Evolutionary conservation across 257 asterid genomes (phyloP).

Genomic region (Capsicum pubescens): DNA sequence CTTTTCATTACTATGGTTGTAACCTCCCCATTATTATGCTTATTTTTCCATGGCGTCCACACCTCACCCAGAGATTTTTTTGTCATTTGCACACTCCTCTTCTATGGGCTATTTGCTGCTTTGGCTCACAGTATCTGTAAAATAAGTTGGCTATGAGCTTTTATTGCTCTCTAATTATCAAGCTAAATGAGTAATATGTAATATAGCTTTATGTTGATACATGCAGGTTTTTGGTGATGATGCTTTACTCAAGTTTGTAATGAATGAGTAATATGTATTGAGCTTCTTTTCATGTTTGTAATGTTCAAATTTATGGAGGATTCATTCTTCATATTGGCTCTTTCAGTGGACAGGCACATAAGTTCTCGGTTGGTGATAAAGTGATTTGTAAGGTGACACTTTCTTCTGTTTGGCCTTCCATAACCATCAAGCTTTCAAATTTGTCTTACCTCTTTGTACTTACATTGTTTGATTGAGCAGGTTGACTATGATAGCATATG

Average conservation of each 20-base stretch:
- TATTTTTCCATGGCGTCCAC: not conserved
- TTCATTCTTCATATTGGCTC: slow-evolving; percentile 91
- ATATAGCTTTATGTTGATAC: not conserved
- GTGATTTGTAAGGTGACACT: slow-evolving; percentile 79
- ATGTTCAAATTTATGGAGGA: slow-evolving; percentile 91
- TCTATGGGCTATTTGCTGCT: not conserved
- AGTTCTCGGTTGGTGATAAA: slow-evolving; percentile 64
- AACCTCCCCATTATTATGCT: not conserved
- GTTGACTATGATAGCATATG: slow-evolving; percentile 76
- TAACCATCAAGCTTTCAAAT: slow-evolving; percentile 3
- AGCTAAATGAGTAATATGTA: not conserved
- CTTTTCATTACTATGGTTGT: slow-evolving; percentile 1
- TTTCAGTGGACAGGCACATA: slow-evolving; percentile 59
- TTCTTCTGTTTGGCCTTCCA: slow-evolving; percentile 31
- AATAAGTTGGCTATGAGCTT: not conserved
- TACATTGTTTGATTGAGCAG: slow-evolving; percentile 48
- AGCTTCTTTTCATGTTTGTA: slow-evolving; percentile 73
- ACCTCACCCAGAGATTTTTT: not conserved
- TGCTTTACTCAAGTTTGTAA: no score
- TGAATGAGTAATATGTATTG: no score
- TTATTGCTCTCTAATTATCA: not conserved
- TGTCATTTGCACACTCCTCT: not conserved
- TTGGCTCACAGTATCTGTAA: not conserved
- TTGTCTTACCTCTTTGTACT: not conserved
- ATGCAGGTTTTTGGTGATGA: no score